phyloP scores from a whole-genome alignment of 257 asterid genomes.

The Anisodus acutangulus region DNA sequence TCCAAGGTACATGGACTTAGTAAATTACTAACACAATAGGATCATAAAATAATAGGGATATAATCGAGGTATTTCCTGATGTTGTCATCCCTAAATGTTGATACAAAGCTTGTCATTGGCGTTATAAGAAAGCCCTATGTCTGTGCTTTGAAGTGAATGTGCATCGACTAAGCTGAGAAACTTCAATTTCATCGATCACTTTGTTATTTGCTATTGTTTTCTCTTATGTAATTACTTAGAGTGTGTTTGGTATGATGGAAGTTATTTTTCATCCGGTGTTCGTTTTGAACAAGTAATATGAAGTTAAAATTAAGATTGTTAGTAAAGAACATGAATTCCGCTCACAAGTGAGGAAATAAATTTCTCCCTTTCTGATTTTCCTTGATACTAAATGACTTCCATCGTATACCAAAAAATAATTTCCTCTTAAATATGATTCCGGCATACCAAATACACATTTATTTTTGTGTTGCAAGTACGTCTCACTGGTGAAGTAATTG shows the following conservation, averaged over 20 bases:
- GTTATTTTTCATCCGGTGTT: background rate
- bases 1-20: background rate
- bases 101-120: background rate
- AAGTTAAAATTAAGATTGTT: background rate
- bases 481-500: background rate
- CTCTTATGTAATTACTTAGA: background rate
- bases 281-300: background rate
- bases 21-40: background rate
- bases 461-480: background rate
- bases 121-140: background rate
- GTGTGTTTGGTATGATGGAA: background rate
- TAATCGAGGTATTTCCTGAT: background rate
- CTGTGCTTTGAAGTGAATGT: background rate
- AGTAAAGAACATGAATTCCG: background rate
- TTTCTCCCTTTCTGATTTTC: background rate
- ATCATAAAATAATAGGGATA: too few species aligned
- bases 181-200: constrained; percentile 21
- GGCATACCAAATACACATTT: background rate
- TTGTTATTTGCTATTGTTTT: background rate
- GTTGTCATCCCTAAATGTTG: background rate
- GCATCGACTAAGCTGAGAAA: background rate
- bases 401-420: background rate
- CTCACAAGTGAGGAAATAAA: background rate
- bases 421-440: background rate
- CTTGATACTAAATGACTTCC: background rate